These are phyloP conservation scores for Ampelomyces quisqualis DNA, from an alignment of 2,329 filamentous ascomycete genomes.

Conservation along the genomic window DNA sequence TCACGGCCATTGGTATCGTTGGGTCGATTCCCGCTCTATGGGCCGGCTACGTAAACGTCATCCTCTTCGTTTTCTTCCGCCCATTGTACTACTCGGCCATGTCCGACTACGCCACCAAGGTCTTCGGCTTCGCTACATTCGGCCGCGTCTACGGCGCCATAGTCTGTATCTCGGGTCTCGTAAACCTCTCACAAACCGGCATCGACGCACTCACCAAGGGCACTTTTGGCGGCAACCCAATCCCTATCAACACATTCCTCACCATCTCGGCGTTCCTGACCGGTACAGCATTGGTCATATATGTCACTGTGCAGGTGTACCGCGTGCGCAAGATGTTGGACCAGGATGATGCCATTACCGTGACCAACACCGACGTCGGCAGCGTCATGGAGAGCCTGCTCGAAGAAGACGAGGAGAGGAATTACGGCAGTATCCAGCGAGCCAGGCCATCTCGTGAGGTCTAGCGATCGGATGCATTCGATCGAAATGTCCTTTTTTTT, in stretches of 20 bases:
- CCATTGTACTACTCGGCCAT: conserved; percentile 90
- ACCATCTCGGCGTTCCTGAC: conserved; percentile 61
- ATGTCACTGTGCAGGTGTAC: conserved; percentile 35
- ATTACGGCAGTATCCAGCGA: conserved; percentile 28
- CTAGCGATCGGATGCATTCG: too few species aligned
- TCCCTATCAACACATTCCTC: conserved; percentile 72
- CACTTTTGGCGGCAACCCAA: conserved; percentile 68
- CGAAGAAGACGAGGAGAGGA: conserved; percentile 37
- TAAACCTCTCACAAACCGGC: conserved; percentile 78
- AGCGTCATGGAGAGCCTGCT: conserved; percentile 51
- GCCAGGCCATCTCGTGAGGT: conserved; percentile 18
- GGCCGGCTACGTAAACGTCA: conserved; percentile 73
- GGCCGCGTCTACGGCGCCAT: conserved; percentile 87
- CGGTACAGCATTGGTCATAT: conserved; percentile 61
- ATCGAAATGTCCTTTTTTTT: too few species aligned
- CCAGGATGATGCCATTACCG: conserved; percentile 53
- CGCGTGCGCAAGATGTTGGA: conserved; percentile 35
- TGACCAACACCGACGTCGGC: conserved; percentile 70
- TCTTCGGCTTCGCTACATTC: conserved; percentile 87
- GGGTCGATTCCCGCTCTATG: conserved; percentile 69
- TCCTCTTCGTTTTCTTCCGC: conserved; percentile 77
- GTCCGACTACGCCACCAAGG: conserved; percentile 84
- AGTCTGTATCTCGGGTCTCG: conserved; percentile 77
- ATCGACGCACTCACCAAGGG: conserved; percentile 75
- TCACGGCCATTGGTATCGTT: conserved; percentile 71